Evolutionary conservation across 2,329 filamentous ascomycete genomes (phyloP), one percentile per base, ranked within the genome.

Genomic region (Exophiala lecanii-corni): DNA sequence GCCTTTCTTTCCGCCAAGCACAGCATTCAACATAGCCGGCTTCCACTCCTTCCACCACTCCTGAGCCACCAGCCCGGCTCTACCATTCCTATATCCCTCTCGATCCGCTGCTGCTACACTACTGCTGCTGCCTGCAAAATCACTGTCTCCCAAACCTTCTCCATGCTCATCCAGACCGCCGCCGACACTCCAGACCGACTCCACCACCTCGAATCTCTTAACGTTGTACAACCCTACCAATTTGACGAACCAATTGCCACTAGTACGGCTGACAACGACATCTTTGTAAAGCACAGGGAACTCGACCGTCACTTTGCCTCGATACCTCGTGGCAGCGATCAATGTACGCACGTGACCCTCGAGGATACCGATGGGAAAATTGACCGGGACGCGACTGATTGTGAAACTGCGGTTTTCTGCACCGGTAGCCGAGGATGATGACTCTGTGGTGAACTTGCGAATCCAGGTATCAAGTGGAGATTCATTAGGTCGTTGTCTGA

Each of bases 21-120:
- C 46, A 15, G 49, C 49, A 43, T 54, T 54, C 26, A 42, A 43
- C 19, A 54, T 49, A 6, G 49, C 44, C 9, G 36, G 47, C 36
- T 52, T 41, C 57, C 57, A 59, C 19, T 57, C 55, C 10, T 47
- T 45, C 55, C 56, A 59, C 57, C 57, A 58, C 31, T 49, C 49
- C 30, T 58, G 53, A 1, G 46, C 54, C 13, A 50, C 28, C 15
- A 46, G 23, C 5, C 34, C 40, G 5, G 45, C 41, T 4, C 46
- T 39, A 10, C 31, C 36, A 41, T 41, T 35, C 32, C 32, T 4
- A n/a, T n/a, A 23, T 23, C 18, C 25, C 2, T 10, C 17, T 13
- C 10, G 20, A 32, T 25, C 6, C 12, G 4, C 12, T 10, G 7
- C 37, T 31, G 10, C 17, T 17, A 12, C 36, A 20, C 7, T 6